These are phyloP conservation scores for Saposhnikovia divaricata DNA, from an alignment of 129 eudicot species.

Conservation along the genomic window DNA sequence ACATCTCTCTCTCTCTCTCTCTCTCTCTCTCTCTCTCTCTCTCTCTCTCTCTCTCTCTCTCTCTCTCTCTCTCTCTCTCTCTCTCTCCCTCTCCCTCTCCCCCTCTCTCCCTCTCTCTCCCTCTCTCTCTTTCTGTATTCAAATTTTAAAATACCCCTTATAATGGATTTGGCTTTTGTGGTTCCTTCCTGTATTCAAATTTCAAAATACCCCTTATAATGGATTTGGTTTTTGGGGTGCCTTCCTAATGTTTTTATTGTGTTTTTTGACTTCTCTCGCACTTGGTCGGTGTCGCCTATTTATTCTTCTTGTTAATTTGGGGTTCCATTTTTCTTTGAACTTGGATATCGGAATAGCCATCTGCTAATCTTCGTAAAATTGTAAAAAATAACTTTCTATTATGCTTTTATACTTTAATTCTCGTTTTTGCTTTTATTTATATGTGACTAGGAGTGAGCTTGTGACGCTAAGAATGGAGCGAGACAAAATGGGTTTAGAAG, in stretches of 20 bases:
- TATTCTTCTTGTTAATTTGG: not conserved
- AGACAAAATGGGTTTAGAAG: constrained; percentile 59
- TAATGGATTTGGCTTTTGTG: too few relatives aligned
- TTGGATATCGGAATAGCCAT: not conserved
- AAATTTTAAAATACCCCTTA: too few relatives aligned
- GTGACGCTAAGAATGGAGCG: constrained; percentile 58
- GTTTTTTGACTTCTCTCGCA: too few relatives aligned
- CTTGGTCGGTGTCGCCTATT: not conserved
- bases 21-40: too few relatives aligned
- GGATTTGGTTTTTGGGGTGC: not conserved
- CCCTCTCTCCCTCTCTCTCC: too few relatives aligned
- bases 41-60: too few relatives aligned
- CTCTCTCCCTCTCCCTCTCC: too few relatives aligned
- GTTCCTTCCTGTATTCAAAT: too few relatives aligned
- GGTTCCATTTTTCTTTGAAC: not conserved
- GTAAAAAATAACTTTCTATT: not conserved
- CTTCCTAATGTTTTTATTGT: too few relatives aligned
- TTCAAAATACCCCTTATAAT: not conserved
- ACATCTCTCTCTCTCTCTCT: not conserved
- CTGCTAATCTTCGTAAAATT: not conserved
- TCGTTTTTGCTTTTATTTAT: not conserved
- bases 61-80: too few relatives aligned
- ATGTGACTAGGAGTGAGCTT: constrained; percentile 38
- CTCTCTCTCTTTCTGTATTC: too few relatives aligned
- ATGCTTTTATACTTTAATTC: not conserved